Base-by-base conservation (phyloP, 2,329 filamentous ascomycete genomes). In the Pleoardoris graminearum region DNA sequence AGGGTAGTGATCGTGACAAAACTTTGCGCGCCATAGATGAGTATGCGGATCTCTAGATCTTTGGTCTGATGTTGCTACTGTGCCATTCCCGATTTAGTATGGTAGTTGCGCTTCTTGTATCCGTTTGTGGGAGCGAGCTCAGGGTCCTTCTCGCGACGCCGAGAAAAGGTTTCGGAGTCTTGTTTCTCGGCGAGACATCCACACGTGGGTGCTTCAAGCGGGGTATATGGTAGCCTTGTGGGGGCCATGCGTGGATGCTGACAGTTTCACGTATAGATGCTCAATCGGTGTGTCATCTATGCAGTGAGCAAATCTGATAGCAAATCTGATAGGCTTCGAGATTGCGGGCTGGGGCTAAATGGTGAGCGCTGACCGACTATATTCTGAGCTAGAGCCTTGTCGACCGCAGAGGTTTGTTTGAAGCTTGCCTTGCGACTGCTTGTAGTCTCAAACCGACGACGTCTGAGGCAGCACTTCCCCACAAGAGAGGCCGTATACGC, bases 361-460 rank as follows among this genome's bases (percentile, higher is more conserved):
- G 12, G 44, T 37, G 22, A 47, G 37, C 44, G 33, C 33, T 21
- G 16, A 29, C 22, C 21, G 32, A 47, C 21, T 23, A n/a, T 10
- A 14, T 35, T 16, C 30, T 45, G 19, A 27, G 10, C 6, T 27
- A 10, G 10, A 27, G 10, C 25, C n/a, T n/a, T 32, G 5, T 32
- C 16, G 14, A 7, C 25, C 12, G 16, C 27, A 25, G 11, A 44
- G 27, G 17, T 21, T 23, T 7, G 16, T 27, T 41, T 27, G 17
- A 6, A 6, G n/a, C 27, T 21, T 35, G 35, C 27, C 35, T 51
- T n/a, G 44, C 17, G 5, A 36, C 35, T 25, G 46, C 17, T 23
- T 50, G 41, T 37, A 51, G 43, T 36, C 49, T 55, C 55, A 58
- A 56, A 58, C 55, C n/a, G 16, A 44, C 14, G 37, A 41, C 25